These are phyloP conservation scores for Ochetophila trinervis DNA, from an alignment of 306 rosid genomes.

Conservation along the genomic window DNA sequence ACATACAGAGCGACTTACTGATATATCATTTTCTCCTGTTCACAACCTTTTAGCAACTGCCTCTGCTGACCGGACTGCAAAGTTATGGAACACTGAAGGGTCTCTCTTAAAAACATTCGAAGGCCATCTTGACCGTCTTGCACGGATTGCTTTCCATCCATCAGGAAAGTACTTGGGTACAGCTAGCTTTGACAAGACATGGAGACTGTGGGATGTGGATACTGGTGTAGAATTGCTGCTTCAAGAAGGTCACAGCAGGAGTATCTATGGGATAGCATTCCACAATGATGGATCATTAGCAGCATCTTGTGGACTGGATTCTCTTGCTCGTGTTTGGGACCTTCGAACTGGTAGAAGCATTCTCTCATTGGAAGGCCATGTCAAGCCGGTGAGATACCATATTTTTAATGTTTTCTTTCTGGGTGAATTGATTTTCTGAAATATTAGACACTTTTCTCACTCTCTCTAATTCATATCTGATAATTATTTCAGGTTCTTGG, in stretches of 20 bases:
- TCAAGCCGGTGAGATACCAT: conserved; percentile 63
- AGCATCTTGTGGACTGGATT: conserved; percentile 88
- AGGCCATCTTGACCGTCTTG: conserved; percentile 95
- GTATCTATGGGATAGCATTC: conserved; percentile 74
- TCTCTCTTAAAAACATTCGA: conserved; percentile 61
- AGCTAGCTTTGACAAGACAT: conserved; percentile 92
- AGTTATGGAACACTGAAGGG: conserved; percentile 83
- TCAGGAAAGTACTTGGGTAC: conserved; percentile 94
- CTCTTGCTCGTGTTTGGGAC: conserved; percentile 93
- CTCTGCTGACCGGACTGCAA: conserved; percentile 89
- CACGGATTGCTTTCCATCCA: conserved; percentile 94
- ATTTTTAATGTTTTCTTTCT: not conserved
- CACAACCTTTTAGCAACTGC: conserved; percentile 79
- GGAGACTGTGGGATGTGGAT: conserved; percentile 96
- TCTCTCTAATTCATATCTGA: not conserved
- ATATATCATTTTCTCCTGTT: conserved; percentile 73
- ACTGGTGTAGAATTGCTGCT: conserved; percentile 89
- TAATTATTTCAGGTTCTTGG: conserved; percentile 64
- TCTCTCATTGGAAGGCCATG: conserved; percentile 95
- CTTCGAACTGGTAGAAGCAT: conserved; percentile 90
- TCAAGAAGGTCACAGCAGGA: conserved; percentile 96
- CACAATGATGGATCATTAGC: conserved; percentile 89
- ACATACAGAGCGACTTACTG: conserved; percentile 83
- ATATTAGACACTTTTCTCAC: not conserved
- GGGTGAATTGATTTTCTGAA: not conserved